phyloP scores from a whole-genome alignment of 192 early-diverging fungal species.

The Entomortierella beljakovae region DNA sequence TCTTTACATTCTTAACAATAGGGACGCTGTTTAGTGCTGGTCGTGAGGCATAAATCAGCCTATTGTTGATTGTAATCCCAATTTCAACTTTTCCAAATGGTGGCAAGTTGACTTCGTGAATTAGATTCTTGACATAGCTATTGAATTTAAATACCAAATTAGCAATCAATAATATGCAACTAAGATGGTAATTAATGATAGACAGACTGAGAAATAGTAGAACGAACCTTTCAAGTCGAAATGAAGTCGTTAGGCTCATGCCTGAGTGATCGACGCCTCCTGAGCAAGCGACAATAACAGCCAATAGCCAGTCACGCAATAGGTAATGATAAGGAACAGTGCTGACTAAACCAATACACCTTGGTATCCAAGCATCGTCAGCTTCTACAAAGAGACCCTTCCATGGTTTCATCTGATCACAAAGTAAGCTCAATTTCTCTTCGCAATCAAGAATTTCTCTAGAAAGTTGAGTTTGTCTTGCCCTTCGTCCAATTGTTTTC shows the following conservation, averaged over 20 bases:
- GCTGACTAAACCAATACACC: constrained; percentile 76
- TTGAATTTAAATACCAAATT: background rate
- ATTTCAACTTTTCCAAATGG: constrained; percentile 85
- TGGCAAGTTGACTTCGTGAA: constrained; percentile 81
- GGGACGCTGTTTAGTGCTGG: constrained; percentile 84
- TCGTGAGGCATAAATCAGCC: constrained; percentile 71
- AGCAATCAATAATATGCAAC: background rate
- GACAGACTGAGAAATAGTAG: background rate
- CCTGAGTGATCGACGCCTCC: constrained; percentile 62
- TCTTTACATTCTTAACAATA: constrained; percentile 78
- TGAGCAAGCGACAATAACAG: constrained; percentile 63
- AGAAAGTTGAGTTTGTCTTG: constrained; percentile 23
- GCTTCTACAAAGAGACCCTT: constrained; percentile 62
- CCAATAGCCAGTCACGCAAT: constrained; percentile 80
- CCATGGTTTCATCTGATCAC: constrained; percentile 72
- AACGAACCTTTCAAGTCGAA: constrained; percentile 69
- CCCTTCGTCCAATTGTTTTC: constrained; percentile 22
- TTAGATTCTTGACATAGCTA: constrained; percentile 75
- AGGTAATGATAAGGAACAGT: constrained; percentile 80
- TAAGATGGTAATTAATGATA: background rate
- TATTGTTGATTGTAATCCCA: constrained; percentile 71
- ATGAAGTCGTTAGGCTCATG: constrained; percentile 34
- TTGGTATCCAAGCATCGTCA: constrained; percentile 76
- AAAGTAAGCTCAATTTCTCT: constrained; percentile 76
- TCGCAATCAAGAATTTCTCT: constrained; percentile 61